Evolutionary conservation across 176 grass and related monocot genomes (phyloP).

Genomic region (Ensete ventricosum): DNA sequence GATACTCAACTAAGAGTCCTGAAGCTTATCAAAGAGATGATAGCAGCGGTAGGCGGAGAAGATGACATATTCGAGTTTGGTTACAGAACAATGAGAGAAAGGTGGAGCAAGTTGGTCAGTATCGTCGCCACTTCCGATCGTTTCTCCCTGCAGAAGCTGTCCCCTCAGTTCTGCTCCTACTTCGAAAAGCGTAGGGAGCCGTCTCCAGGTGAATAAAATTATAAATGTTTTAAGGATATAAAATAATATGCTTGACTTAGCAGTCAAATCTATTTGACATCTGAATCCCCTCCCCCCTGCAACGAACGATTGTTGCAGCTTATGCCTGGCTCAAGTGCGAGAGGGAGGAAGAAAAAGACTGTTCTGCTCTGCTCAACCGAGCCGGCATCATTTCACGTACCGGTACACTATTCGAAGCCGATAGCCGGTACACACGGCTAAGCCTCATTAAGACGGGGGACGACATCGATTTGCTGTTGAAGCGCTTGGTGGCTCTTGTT

Average conservation of each 20-base stretch:
- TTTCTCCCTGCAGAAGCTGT: conserved; percentile 59
- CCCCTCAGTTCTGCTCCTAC: conserved; percentile 54
- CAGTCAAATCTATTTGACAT: no score
- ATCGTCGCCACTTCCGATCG: conserved; percentile 35
- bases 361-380: neutral
- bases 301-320: neutral
- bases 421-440: neutral
- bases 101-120: conserved; percentile 45
- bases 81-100: conserved; percentile 22
- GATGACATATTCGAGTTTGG: conserved; percentile 74
- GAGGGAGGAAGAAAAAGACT: neutral
- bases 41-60: conserved; percentile 31
- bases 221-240: no score
- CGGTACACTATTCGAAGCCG: neutral
- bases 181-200: conserved; percentile 37
- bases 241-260: no score
- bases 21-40: conserved; percentile 38
- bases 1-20: conserved; percentile 72
- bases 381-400: neutral
- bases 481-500: neutral
- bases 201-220: conserved; percentile 45
- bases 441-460: neutral
- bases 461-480: conserved; percentile 1
- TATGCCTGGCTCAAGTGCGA: neutral
- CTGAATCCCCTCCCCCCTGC: no score